These are phyloP conservation scores for Puya raimondii DNA, from an alignment of 176 grass and related monocot species.

Conservation along the genomic window DNA sequence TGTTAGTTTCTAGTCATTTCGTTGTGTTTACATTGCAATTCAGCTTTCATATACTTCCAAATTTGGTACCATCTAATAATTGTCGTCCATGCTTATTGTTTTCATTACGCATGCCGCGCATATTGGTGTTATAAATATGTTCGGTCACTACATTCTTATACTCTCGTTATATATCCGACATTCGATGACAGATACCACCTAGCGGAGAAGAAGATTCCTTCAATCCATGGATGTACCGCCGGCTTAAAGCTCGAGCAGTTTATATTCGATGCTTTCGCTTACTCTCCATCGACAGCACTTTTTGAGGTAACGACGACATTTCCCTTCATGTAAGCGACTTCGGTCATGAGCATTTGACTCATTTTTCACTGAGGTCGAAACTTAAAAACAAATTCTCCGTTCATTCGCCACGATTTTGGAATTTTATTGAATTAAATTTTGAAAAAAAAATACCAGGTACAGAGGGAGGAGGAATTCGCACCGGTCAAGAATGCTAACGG, in stretches of 20 bases:
- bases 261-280: constrained; percentile 78
- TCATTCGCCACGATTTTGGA: not conserved
- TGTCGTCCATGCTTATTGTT: not conserved
- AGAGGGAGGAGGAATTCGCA: constrained; percentile 93
- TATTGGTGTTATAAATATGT: not conserved
- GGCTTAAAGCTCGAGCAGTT: constrained; percentile 94
- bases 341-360: not conserved
- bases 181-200: constrained; percentile 62
- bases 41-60: too few species aligned
- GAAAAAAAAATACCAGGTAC: constrained; percentile 32
- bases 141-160: constrained; percentile 4
- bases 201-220: constrained; percentile 80
- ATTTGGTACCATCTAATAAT: too few species aligned
- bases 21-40: not conserved
- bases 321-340: not conserved
- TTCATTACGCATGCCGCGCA: not conserved
- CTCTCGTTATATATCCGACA: not conserved
- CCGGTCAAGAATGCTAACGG: constrained; percentile 94
- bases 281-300: constrained; percentile 69
- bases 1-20: constrained; percentile 41
- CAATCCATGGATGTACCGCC: constrained; percentile 59
- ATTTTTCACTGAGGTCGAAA: not conserved
- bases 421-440: not conserved
- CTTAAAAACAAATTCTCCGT: not conserved
- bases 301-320: constrained; percentile 44